Evolutionary conservation across 108 stramenopile genomes (phyloP).

Genomic region (Mayamaea pseudoterrestris): DNA sequence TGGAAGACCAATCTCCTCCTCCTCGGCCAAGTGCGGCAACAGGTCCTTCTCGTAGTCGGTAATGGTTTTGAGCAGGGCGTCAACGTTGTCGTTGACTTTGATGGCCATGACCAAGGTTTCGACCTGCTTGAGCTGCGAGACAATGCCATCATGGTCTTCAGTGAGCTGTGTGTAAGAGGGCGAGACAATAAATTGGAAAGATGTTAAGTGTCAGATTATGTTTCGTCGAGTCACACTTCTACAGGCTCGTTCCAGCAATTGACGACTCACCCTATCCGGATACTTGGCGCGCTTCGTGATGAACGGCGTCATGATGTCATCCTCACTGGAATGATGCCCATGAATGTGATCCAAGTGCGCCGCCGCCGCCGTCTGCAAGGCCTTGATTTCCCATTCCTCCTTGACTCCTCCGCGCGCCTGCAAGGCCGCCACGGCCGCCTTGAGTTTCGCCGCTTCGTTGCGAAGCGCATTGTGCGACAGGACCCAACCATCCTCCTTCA

Average conservation of each 20-base stretch:
- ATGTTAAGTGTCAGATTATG: not conserved
- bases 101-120: conserved; percentile 11
- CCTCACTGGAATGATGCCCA: conserved; percentile 31
- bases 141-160: conserved; percentile 23
- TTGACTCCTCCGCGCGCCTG: not conserved
- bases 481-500: conserved; percentile 24
- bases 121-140: conserved; percentile 17
- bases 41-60: conserved; percentile 14
- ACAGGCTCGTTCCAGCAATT: too few relatives aligned
- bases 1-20: conserved; percentile 24
- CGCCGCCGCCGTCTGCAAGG: conserved; percentile 14
- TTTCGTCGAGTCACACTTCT: not conserved
- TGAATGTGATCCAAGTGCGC: conserved; percentile 21
- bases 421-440: conserved; percentile 10
- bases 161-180: not conserved
- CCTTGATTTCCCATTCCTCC: conserved; percentile 26
- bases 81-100: conserved; percentile 15
- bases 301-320: conserved; percentile 25
- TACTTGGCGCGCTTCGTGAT: conserved; percentile 19
- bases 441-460: conserved; percentile 14
- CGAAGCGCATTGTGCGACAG: conserved; percentile 31
- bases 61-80: conserved; percentile 8
- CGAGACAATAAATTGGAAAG: not conserved
- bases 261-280: conserved; percentile 25
- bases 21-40: conserved; percentile 29